phyloP scores from a whole-genome alignment of 768 basidiomycete genomes.

The Pulveroboletus ravenelii region DNA sequence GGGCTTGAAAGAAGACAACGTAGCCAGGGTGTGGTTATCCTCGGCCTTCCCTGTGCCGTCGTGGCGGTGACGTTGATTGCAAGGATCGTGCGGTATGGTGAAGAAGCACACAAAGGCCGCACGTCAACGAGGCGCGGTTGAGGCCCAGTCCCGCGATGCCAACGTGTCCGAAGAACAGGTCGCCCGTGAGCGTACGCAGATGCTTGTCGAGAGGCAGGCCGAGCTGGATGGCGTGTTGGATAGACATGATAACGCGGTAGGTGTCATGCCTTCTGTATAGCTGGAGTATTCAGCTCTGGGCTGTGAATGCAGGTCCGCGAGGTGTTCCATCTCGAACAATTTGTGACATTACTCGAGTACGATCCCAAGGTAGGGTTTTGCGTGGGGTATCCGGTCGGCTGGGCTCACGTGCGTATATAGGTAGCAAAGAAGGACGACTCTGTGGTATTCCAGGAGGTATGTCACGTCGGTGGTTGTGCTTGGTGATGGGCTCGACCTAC shows the following conservation, averaged over 20 bases:
- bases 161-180: slow-evolving; percentile 21
- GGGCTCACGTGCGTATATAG: slow-evolving; percentile 33
- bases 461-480: slow-evolving; percentile 19
- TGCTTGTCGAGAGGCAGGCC: slow-evolving; percentile 56
- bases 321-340: slow-evolving; percentile 83
- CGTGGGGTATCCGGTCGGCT: neutral
- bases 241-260: slow-evolving; percentile 69
- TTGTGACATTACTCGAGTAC: slow-evolving; percentile 68
- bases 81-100: slow-evolving; percentile 11
- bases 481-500: slow-evolving; percentile 1
- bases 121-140: neutral
- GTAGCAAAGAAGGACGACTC: slow-evolving; percentile 69
- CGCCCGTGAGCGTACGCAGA: slow-evolving; percentile 35
- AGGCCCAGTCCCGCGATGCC: neutral
- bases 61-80: slow-evolving; percentile 6
- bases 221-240: slow-evolving; percentile 57
- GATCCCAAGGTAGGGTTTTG: slow-evolving; percentile 58
- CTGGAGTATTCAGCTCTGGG: neutral
- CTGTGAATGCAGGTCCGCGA: slow-evolving; percentile 61
- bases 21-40: neutral
- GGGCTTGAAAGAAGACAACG: neutral
- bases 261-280: slow-evolving; percentile 27
- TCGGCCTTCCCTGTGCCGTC: neutral
- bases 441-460: slow-evolving; percentile 67
- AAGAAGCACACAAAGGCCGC: slow-evolving; percentile 19